Evolutionary conservation across 2,329 filamentous ascomycete species (phyloP), one percentile per base, ranked within the genome.

Genomic region (Magnaporthales sp.): DNA sequence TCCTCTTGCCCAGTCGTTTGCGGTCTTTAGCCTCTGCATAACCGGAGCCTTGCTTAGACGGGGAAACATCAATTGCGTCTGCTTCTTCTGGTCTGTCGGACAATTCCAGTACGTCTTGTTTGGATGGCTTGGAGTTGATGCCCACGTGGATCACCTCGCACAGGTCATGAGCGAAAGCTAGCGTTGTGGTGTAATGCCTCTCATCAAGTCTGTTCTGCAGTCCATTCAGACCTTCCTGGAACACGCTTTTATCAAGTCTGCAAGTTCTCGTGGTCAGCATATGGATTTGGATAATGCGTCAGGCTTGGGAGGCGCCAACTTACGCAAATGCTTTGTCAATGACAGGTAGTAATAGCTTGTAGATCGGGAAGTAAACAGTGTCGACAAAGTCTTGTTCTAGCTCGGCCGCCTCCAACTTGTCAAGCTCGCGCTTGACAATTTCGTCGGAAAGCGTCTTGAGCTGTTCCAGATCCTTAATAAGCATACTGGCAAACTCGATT

Each of bases 341-440:
- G 30, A 95, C 89, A 4, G 91, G 90, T 73, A 84, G 85, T 26
- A 99, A 83, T 64, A 96, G 79, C 71, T 88, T 88, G 67, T 89
- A 85, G 15, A 97, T 86, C 0, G 95, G 95, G 71, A 98, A 97
- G 78, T 98, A 99, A 71, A 96, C 90, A 46, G 87, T 90, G 75
- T 98, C 91, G 31, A 98, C 86, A 73, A 97, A 89, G 68, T 89
- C 87, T 71, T 87, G 87, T 72, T 98, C 86, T 64, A 93, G 81
- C 74, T 91, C 86, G 15, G 89, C 88, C 67, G 91, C 89, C 68
- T 92, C 86, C 26, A 96, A 81, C 76, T 96, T 96, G 70, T 88
- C 80, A 63, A 82, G 81, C 77, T 98, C 95, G 65, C 93, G 87
- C 75, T 89, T 81, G 70, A 91, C 91, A 51, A 95, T 80, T 66